Evolutionary conservation across 1,284 basidiomycete genomes (phyloP).

Genomic region (Naganishia albida): DNA sequence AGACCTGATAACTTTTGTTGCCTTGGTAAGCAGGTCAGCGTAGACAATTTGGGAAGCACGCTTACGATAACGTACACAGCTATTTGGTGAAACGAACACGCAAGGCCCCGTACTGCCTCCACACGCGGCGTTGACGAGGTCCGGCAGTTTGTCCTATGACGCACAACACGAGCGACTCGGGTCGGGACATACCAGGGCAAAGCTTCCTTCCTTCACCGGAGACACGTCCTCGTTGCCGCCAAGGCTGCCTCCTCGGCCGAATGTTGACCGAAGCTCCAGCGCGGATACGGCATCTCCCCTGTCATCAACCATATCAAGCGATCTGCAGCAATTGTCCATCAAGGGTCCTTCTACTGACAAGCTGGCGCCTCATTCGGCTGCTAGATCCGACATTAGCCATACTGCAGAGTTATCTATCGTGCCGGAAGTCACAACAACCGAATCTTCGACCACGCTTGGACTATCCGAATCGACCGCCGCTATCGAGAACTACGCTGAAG

Average conservation of each 20-base stretch:
- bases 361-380: neutral
- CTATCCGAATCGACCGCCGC: neutral
- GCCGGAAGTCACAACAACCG: neutral
- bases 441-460: neutral
- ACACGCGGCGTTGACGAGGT: constrained; percentile 40
- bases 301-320: neutral
- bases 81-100: constrained; percentile 49
- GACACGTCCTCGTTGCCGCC: neutral
- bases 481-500: neutral
- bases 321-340: neutral
- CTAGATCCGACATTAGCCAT: too few relatives aligned
- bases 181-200: constrained; percentile 31
- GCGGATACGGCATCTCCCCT: neutral
- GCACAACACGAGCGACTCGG: constrained; percentile 28
- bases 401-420: neutral
- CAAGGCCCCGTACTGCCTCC: constrained; percentile 41
- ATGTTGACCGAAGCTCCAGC: neutral
- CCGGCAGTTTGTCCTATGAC: constrained; percentile 39
- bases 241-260: constrained; percentile 13
- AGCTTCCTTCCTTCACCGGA: constrained; percentile 10
- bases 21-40: constrained; percentile 39
- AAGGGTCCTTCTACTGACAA: neutral
- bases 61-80: constrained; percentile 25
- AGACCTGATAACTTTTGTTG: constrained; percentile 72
- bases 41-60: too few relatives aligned